These are phyloP conservation scores for Lathyrus aphaca DNA, from an alignment of 306 rosid species.

Conservation along the genomic window DNA sequence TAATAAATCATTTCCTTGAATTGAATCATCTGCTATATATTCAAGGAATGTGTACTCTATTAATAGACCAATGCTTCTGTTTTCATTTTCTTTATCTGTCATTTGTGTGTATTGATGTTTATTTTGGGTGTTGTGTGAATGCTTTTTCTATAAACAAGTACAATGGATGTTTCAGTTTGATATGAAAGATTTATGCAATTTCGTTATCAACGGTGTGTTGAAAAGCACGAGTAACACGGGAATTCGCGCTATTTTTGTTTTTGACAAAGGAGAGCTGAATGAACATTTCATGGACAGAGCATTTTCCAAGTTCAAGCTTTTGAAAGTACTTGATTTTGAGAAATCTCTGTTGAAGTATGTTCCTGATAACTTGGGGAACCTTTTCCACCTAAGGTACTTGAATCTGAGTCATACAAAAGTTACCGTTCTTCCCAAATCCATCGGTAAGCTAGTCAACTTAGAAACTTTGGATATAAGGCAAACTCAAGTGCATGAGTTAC, in stretches of 20 bases:
- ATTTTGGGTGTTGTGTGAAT: neutral
- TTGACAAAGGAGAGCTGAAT: neutral
- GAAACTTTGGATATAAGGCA: conserved; percentile 42
- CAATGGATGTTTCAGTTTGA: neutral
- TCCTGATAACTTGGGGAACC: conserved; percentile 28
- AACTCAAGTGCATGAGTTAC: conserved; percentile 25
- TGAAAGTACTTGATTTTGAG: conserved; percentile 35
- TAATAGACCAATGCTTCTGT: neutral
- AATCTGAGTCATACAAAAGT: conserved; percentile 40
- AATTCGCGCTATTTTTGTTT: conserved; percentile 24
- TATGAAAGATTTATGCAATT: neutral
- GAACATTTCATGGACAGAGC: neutral
- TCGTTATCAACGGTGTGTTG: neutral
- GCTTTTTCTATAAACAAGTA: neutral
- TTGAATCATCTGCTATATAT: neutral
- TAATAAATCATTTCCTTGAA: conserved; percentile 1
- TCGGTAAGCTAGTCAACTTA: conserved; percentile 25
- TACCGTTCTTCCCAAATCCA: conserved; percentile 28
- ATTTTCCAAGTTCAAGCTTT: conserved; percentile 4
- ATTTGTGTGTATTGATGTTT: neutral
- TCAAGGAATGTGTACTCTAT: neutral
- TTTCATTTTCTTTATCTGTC: too few relatives aligned
- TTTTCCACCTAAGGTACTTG: conserved; percentile 31
- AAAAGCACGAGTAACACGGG: neutral
- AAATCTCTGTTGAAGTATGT: neutral